A percentile compares a stretch with the other conserved stretches of the same genome.
phyloP scores from a whole-genome alignment of 768 basidiomycete species.

The Tulasnella sp. region DNA sequence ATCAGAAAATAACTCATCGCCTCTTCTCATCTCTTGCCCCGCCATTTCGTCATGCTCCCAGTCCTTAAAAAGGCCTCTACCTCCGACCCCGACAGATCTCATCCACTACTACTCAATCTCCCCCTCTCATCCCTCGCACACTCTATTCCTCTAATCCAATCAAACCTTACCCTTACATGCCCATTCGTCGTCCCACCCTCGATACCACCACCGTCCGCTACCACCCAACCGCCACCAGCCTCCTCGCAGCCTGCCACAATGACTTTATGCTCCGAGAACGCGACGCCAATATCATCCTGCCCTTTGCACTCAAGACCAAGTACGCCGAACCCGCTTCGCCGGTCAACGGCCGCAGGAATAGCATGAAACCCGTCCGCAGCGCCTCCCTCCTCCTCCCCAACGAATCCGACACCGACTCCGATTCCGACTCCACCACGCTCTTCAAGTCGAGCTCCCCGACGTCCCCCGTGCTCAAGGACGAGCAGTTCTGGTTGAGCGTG shows the following conservation, averaged over 20 bases:
- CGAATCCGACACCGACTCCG: slow-evolving; percentile 3
- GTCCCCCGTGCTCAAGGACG: background rate
- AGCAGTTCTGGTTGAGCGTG: slow-evolving; percentile 10
- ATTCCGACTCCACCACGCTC: background rate
- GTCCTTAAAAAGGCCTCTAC: background rate
- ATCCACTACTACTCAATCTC: background rate
- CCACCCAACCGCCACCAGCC: slow-evolving; percentile 31
- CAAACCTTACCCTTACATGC: background rate
- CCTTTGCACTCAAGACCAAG: slow-evolving; percentile 37
- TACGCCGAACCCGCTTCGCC: slow-evolving; percentile 24
- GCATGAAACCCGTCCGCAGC: background rate
- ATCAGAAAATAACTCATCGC: background rate
- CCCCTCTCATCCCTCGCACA: background rate
- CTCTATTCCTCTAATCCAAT: background rate
- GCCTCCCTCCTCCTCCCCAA: background rate
- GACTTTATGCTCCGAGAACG: slow-evolving; percentile 29
- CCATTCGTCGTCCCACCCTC: slow-evolving; percentile 5
- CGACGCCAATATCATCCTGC: slow-evolving; percentile 40
- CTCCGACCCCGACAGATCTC: background rate
- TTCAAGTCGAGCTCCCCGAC: background rate
- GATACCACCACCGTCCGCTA: slow-evolving; percentile 17
- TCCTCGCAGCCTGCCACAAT: slow-evolving; percentile 30
- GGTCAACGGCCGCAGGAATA: background rate
- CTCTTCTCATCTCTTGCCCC: background rate
- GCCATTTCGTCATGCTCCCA: background rate